These are phyloP conservation scores for Salicornia ramosissima DNA, from an alignment of 148 eudicot species.

Conservation along the genomic window DNA sequence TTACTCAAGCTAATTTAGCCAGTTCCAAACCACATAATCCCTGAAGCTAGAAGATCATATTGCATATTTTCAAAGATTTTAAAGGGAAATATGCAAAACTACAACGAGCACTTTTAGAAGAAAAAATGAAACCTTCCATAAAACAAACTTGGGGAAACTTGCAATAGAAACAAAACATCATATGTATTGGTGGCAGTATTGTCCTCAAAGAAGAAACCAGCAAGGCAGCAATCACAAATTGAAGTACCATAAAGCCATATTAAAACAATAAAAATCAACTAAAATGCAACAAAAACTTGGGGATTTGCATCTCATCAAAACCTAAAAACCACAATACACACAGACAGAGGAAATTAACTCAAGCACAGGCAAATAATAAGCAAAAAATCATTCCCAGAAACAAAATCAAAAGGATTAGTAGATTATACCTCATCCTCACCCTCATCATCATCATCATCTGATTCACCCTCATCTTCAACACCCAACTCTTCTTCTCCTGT, in stretches of 20 bases:
- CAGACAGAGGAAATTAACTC: background rate
- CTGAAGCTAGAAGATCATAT: background rate
- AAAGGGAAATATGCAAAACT: background rate
- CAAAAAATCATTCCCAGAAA: background rate
- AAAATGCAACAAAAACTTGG: background rate
- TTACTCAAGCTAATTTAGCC: background rate
- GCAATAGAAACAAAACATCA: conserved; percentile 2
- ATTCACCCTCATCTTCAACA: conserved; percentile 46
- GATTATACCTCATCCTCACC: conserved; percentile 49
- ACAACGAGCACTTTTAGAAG: background rate
- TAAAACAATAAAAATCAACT: background rate
- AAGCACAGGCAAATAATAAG: background rate
- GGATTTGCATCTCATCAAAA: background rate
- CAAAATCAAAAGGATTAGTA: background rate
- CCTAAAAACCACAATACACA: background rate
- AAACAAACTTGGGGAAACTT: background rate
- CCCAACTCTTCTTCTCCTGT: conserved; percentile 65
- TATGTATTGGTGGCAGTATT: too few relatives aligned
- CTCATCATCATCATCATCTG: conserved; percentile 47
- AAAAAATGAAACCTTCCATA: background rate
- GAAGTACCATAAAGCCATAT: background rate
- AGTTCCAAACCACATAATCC: background rate
- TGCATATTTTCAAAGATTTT: background rate
- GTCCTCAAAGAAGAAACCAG: too few relatives aligned
- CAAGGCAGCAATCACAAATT: background rate